These are phyloP conservation scores for Arachnomyces sp. DNA, from an alignment of 2,329 filamentous ascomycete genomes.

Conservation along the genomic window DNA sequence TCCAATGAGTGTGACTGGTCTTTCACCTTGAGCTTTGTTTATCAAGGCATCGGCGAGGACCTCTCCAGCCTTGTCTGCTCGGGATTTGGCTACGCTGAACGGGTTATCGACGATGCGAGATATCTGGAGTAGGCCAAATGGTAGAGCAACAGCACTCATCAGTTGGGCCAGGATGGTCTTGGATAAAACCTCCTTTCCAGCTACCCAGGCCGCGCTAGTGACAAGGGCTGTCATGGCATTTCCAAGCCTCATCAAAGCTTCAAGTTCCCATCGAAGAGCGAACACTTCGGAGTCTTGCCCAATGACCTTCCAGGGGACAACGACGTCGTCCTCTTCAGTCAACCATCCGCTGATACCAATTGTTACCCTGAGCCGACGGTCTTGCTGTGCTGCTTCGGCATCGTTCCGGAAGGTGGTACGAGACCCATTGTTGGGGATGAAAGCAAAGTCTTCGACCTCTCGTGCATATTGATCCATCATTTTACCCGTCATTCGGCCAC, in stretches of 20 bases:
- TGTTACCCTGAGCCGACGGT: slow-evolving; percentile 67
- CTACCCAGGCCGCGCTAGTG: slow-evolving; percentile 67
- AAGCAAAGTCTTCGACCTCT: slow-evolving; percentile 82
- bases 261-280: slow-evolving; percentile 72
- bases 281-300: slow-evolving; percentile 69
- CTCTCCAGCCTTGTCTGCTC: slow-evolving; percentile 70
- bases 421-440: slow-evolving; percentile 61
- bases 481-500: slow-evolving; percentile 69
- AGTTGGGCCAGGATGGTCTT: slow-evolving; percentile 61
- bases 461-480: slow-evolving; percentile 82
- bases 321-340: slow-evolving; percentile 61
- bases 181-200: slow-evolving; percentile 60
- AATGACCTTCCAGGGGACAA: slow-evolving; percentile 69
- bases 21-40: slow-evolving; percentile 71
- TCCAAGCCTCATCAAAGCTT: slow-evolving; percentile 68
- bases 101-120: slow-evolving; percentile 70
- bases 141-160: slow-evolving; percentile 58
- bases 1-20: slow-evolving; percentile 70
- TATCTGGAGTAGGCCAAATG: slow-evolving; percentile 56
- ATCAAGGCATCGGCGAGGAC: slow-evolving; percentile 76
- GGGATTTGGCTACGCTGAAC: slow-evolving; percentile 65
- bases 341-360: slow-evolving; percentile 80
- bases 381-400: slow-evolving; percentile 36
- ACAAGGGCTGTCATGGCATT: slow-evolving; percentile 68
- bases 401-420: slow-evolving; percentile 38